Evolutionary conservation across 2,329 filamentous ascomycete species (phyloP).

Genomic region (Arthrinium phaeospermum): DNA sequence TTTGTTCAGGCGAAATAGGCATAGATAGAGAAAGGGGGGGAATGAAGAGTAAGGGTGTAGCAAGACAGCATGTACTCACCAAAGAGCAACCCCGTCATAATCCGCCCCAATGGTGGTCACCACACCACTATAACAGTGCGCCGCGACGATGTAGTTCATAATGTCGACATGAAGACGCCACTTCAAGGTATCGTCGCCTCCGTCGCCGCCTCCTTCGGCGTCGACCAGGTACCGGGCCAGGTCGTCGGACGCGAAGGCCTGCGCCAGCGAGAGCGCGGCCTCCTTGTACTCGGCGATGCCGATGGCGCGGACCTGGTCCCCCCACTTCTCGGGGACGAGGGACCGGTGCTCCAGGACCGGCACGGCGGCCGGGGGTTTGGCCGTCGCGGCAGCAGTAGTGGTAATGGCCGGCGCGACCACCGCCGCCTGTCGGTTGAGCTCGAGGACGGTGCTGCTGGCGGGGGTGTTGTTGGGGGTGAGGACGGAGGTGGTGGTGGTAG

Average conservation of each 20-base stretch:
- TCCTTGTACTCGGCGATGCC: slow-evolving; percentile 71
- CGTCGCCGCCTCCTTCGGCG: slow-evolving; percentile 59
- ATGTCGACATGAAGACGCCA: slow-evolving; percentile 80
- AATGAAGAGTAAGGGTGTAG: background rate
- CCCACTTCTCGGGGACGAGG: slow-evolving; percentile 59
- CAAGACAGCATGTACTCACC: slow-evolving; percentile 56
- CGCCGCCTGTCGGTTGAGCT: slow-evolving; percentile 28
- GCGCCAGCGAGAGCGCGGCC: slow-evolving; percentile 73
- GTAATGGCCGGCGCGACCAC: background rate
- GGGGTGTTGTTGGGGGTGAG: background rate
- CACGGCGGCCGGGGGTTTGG: slow-evolving; percentile 28
- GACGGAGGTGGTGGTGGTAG: background rate
- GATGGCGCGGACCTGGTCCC: slow-evolving; percentile 65
- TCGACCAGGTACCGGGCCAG: slow-evolving; percentile 78
- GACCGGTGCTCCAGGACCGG: slow-evolving; percentile 39
- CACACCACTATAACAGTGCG: slow-evolving; percentile 75
- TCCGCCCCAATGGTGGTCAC: slow-evolving; percentile 77
- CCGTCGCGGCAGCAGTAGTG: too few species aligned
- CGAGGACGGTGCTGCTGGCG: slow-evolving; percentile 1
- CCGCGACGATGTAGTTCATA: slow-evolving; percentile 77
- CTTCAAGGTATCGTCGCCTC: slow-evolving; percentile 59
- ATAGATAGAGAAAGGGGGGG: too few species aligned
- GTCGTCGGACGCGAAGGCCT: slow-evolving; percentile 78
- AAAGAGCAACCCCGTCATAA: slow-evolving; percentile 79
- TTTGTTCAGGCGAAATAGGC: background rate